Evolutionary conservation across 306 rosid genomes (phyloP).

Genomic region (Cicer pinnatifidum): DNA sequence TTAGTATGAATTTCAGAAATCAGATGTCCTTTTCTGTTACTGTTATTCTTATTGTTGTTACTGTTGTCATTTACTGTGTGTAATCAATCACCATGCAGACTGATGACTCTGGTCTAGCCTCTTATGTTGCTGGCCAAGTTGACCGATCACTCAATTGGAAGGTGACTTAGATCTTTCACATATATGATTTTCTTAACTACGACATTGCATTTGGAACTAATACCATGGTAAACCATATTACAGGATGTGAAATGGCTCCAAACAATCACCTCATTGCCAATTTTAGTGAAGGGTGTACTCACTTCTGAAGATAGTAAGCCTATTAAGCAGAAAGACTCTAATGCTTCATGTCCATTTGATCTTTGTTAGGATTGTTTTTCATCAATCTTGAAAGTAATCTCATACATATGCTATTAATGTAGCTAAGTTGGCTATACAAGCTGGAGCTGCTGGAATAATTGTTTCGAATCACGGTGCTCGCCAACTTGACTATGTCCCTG

Average conservation of each 20-base stretch:
- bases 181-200: conserved; percentile 1
- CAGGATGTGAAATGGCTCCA: conserved; percentile 98
- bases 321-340: not conserved
- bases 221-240: conserved; percentile 31
- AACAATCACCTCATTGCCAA: conserved; percentile 88
- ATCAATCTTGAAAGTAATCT: conserved; percentile 11
- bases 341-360: conserved; percentile 22
- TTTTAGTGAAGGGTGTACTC: conserved; percentile 85
- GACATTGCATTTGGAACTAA: conserved; percentile 38
- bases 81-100: conserved; percentile 54
- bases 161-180: conserved; percentile 50
- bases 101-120: conserved; percentile 73
- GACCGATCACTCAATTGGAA: conserved; percentile 90
- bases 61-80: conserved; percentile 23
- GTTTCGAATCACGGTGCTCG: conserved; percentile 99
- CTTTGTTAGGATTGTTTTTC: conserved; percentile 12
- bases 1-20: conserved; percentile 33
- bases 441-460: conserved; percentile 85
- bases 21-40: not conserved
- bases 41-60: conserved; percentile 16
- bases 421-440: conserved; percentile 79
- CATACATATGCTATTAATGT: conserved; percentile 35
- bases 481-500: conserved; percentile 95
- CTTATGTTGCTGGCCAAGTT: conserved; percentile 71
- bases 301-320: conserved; percentile 87